Evolutionary conservation across 208 protist genomes (phyloP).

Genomic region (Trypanosoma grayi): DNA sequence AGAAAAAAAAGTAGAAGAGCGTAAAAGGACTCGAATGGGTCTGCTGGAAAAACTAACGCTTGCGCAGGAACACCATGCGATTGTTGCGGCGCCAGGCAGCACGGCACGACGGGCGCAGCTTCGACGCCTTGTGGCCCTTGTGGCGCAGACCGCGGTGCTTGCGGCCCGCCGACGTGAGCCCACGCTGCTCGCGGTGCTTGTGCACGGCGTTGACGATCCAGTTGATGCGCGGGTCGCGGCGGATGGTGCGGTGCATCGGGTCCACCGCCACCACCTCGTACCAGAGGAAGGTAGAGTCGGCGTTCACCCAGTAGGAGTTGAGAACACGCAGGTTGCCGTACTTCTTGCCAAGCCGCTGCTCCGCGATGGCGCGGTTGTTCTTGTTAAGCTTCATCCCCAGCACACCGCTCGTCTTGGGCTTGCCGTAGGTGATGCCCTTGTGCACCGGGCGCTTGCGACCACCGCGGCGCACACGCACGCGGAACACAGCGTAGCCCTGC

Average conservation of each 20-base stretch:
- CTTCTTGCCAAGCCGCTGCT: constrained; percentile 96
- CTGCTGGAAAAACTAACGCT: constrained; percentile 48
- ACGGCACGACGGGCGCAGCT: constrained; percentile 94
- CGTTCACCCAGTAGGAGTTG: constrained; percentile 99
- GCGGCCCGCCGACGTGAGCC: constrained; percentile 97
- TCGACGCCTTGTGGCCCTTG: constrained; percentile 95
- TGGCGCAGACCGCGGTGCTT: constrained; percentile 95
- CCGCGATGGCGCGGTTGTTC: constrained; percentile 95
- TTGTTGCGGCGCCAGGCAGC: constrained; percentile 99
- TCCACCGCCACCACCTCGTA: constrained; percentile 99
- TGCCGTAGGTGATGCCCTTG: constrained; percentile 98
- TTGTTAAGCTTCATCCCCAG: constrained; percentile 97
- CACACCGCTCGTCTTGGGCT: constrained; percentile 98
- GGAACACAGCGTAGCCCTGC: constrained; percentile 99
- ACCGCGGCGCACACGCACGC: constrained; percentile 98
- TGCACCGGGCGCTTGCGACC: constrained; percentile 96
- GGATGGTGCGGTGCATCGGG: constrained; percentile 97
- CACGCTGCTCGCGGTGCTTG: constrained; percentile 98
- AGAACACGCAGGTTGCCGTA: constrained; percentile 98
- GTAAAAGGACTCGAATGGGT: constrained; percentile 8
- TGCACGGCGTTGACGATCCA: constrained; percentile 98
- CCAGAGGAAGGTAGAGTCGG: constrained; percentile 97
- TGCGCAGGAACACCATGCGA: constrained; percentile 93
- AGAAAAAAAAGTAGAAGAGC: constrained; percentile 22
- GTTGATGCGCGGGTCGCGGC: constrained; percentile 98